phyloP scores from a whole-genome alignment of 345 rosid genomes.

The Bruguiera sexangula region DNA sequence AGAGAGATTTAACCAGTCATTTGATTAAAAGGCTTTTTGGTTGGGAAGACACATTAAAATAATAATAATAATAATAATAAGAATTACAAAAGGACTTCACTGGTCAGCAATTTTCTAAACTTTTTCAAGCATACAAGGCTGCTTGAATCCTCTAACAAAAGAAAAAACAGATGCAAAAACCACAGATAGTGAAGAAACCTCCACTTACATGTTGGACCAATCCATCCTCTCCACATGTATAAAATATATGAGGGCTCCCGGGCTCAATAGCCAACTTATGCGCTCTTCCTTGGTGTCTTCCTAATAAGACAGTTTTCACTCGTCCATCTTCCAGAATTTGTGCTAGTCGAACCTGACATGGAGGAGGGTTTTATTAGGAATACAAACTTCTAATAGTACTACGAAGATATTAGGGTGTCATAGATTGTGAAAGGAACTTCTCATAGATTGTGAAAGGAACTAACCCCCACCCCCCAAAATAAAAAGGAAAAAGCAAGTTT shows the following conservation, averaged over 20 bases:
- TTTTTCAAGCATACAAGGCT: constrained; percentile 3
- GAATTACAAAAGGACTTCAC: neutral
- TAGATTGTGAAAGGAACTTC: too few species aligned
- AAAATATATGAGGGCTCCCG: constrained; percentile 76
- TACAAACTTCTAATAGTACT: too few species aligned
- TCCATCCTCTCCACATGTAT: constrained; percentile 94
- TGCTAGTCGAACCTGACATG: constrained; percentile 72
- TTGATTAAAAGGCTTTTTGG: neutral
- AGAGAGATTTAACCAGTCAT: neutral
- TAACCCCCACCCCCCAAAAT: too few species aligned
- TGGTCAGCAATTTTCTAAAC: neutral
- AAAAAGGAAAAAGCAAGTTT: too few species aligned
- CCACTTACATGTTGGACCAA: constrained; percentile 79
- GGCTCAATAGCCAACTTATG: constrained; percentile 89
- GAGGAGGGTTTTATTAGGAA: neutral
- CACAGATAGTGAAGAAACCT: constrained; percentile 8
- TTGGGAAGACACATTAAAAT: neutral
- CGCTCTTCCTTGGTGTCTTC: constrained; percentile 57
- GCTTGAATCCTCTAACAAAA: constrained; percentile 1
- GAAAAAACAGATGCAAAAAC: neutral
- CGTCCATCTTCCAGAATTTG: constrained; percentile 56
- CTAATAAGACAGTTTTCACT: constrained; percentile 57
- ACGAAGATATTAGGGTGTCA: too few species aligned
- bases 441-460: too few species aligned
- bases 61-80: neutral